phyloP scores from a whole-genome alignment of 129 eudicot genomes.

The Chrysanthemum lavandulifolium region DNA sequence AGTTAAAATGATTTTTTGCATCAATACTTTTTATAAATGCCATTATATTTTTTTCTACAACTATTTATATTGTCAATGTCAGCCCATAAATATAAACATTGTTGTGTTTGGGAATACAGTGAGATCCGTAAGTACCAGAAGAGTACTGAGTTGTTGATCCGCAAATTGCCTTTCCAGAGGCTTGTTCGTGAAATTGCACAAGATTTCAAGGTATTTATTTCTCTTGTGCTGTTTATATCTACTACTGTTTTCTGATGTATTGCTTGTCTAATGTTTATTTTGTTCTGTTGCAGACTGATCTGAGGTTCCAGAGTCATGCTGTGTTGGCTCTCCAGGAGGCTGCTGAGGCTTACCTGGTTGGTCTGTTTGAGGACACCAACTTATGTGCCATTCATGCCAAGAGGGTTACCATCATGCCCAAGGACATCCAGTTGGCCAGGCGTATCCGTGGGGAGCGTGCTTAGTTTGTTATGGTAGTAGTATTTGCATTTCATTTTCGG shows the following conservation, averaged over 20 bases:
- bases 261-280: not conserved
- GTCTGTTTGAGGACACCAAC: conserved; percentile 82
- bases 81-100: not conserved
- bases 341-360: conserved; percentile 79
- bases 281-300: conserved; percentile 54
- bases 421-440: conserved; percentile 89
- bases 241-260: not conserved
- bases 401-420: conserved; percentile 95
- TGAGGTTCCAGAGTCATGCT: conserved; percentile 93
- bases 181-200: conserved; percentile 94
- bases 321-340: conserved; percentile 90
- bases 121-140: conserved; percentile 96
- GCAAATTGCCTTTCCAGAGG: conserved; percentile 91
- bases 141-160: conserved; percentile 83
- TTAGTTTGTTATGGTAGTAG: conserved; percentile 27
- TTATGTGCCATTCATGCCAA: conserved; percentile 89
- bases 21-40: no score
- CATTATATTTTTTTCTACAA: no score
- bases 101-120: conserved; percentile 19
- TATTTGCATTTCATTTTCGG: not conserved
- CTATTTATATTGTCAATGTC: not conserved
- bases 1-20: no score
- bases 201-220: conserved; percentile 59
- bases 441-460: conserved; percentile 97
- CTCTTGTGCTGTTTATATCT: not conserved